Evolutionary conservation across 2,329 filamentous ascomycete genomes (phyloP), one percentile per base, ranked within the genome.

Genomic region (Neonectria sp.): DNA sequence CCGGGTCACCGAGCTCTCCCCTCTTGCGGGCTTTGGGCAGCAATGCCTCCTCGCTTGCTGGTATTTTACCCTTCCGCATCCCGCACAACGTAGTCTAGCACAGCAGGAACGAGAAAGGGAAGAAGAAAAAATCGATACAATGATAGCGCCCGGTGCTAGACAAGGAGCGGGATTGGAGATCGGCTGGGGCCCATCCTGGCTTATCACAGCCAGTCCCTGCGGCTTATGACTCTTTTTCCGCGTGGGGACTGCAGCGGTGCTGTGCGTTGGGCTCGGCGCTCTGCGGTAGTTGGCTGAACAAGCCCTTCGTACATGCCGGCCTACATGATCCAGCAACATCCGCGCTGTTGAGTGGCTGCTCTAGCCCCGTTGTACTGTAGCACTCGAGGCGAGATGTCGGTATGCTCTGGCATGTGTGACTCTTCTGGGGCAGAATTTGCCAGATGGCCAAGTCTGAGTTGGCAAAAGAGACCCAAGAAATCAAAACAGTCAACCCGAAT

Each of bases 211-310:
- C 2, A 13, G 43, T 37, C 35, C 35, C 33, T 51, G 45, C 35
- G 52, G 52, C 29, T 27, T 53, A 66, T 66, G 63, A 66, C 63
- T 66, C 63, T 45, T 60, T 37, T 60, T 27, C 25, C 15, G 33
- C 58, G 46, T 66, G 63, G 63, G 48, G 48, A 61, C 63, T 66
- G 63, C 63, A 66, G 63, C 35, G 48, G 35, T 51, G 43, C 63
- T 65, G 57, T 48, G 52, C 57, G 57, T 57, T 61, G 63, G 57
- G 45, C 57, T 65, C 51, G 57, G 56, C 63, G 53, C 25, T 60
- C 33, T 56, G 56, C 46, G 24, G 35, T 52, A 60, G 35, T 49
- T 55, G 46, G 52, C 53, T 61, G 58, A 48, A n/a, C 45, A 56
- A 65, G 57, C 46, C 8, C n/a, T 21, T 21, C n/a, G 8, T 5